These are phyloP conservation scores for Cardamine resedifolia DNA, from an alignment of 345 rosid species.

Conservation along the genomic window DNA sequence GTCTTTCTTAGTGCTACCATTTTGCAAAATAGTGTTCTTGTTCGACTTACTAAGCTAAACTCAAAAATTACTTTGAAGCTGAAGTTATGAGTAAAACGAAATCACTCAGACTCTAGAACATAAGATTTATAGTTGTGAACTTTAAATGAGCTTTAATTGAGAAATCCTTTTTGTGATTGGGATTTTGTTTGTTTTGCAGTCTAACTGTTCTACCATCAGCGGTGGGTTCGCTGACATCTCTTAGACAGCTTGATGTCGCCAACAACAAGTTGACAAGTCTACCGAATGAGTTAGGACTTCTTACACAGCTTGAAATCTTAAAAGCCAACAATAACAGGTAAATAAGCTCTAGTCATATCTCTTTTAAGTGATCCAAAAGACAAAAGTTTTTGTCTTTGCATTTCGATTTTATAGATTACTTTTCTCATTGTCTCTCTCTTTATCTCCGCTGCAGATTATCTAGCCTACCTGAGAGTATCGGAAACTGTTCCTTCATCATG, in stretches of 20 bases:
- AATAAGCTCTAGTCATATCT: not conserved
- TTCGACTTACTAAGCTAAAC: not conserved
- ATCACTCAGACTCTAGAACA: not conserved
- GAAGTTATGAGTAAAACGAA: not conserved
- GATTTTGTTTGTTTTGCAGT: constrained; percentile 47
- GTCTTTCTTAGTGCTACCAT: not conserved
- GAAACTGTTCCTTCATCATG: constrained; percentile 58
- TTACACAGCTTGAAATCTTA: constrained; percentile 71
- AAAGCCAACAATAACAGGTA: constrained; percentile 81
- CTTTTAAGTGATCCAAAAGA: not conserved
- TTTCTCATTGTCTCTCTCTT: not conserved
- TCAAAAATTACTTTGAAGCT: not conserved
- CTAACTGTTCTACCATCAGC: constrained; percentile 60
- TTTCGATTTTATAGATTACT: not conserved
- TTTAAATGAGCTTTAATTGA: not conserved
- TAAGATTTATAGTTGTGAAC: not conserved
- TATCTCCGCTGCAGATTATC: constrained; percentile 54
- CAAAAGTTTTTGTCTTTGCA: not conserved
- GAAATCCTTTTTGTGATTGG: not conserved
- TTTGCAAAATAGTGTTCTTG: not conserved
- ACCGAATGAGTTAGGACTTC: constrained; percentile 66
- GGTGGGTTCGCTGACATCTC: constrained; percentile 57
- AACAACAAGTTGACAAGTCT: constrained; percentile 67
- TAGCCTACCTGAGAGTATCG: constrained; percentile 50
- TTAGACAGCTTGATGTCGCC: constrained; percentile 67